phyloP scores from a whole-genome alignment of 495 filamentous ascomycete species.

The Talaromyces thailandensis region DNA sequence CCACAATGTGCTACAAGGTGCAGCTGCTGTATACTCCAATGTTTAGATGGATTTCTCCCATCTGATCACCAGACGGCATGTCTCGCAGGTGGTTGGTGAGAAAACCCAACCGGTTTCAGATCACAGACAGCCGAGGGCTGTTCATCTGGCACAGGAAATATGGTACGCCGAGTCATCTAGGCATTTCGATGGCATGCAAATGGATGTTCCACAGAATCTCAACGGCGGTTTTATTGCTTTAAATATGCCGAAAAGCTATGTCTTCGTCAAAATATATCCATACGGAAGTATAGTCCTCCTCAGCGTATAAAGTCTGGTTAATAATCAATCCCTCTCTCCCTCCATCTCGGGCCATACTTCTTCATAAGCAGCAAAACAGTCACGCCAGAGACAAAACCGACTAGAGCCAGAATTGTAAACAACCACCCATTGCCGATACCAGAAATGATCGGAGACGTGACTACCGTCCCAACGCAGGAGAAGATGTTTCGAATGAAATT shows the following conservation, averaged over 20 bases:
- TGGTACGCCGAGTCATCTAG: not conserved
- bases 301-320: not conserved
- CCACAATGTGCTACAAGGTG: too few species aligned
- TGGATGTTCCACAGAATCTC: not conserved
- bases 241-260: not conserved
- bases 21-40: too few species aligned
- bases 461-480: conserved; percentile 63
- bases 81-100: not conserved
- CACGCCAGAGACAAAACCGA: conserved; percentile 42
- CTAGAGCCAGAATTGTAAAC: conserved; percentile 66
- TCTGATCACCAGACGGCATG: not conserved
- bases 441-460: conserved; percentile 68
- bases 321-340: conserved; percentile 21
- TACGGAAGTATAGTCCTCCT: not conserved
- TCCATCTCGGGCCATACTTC: conserved; percentile 57
- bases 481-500: conserved; percentile 82
- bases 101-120: not conserved
- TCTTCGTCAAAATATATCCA: not conserved
- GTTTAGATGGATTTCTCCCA: too few species aligned
- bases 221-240: not conserved
- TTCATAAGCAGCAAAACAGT: conserved; percentile 58
- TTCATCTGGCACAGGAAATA: not conserved
- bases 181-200: not conserved
- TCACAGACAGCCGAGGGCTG: not conserved
- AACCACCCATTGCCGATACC: conserved; percentile 86